Evolutionary conservation across 2,329 filamentous ascomycete genomes (phyloP), one percentile per base, ranked within the genome.

Genomic region (Cladobotryum protrusum): DNA sequence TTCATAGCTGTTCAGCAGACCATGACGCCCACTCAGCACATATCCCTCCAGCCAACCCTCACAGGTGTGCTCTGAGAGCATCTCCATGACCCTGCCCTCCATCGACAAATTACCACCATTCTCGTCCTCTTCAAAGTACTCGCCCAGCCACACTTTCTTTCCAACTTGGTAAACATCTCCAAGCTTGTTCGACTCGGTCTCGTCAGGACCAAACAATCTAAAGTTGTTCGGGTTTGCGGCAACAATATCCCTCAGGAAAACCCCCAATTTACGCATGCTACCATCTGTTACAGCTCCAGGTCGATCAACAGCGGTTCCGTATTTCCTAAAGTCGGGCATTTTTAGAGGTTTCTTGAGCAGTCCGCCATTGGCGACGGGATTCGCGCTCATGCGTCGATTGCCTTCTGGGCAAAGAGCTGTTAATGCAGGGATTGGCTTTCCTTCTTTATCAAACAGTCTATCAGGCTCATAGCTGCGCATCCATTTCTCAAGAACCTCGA

Each of bases 21-120:
- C 86, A 56, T 90, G 86, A 5, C 87, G 78, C 24, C 87, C 87
- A 48, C 81, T 87, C 3, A 91, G 74, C 39, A 88, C 69, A 63
- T 90, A 91, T 3, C 87, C 87, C 70, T 91, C 86, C 14, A 91
- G 74, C 86, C 86, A 91, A 20, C 85, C 87, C 66, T 91, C 86
- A 53, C 80, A 81, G 14, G 85, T 90, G 63, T 91, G 87, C 66
- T 91, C 87, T 15, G 82, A 87, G n/a, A 91, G 77, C 64, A 90
- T 90, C 65, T 91, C 87, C 85, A 91, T 90, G 34, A 90, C 86
- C 24, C 86, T 78, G 14, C 87, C 87, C 13, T 76, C 74, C 15
- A 72, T 77, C 5, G 82, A 77, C 19, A 91, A 72, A 59, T 91
- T 89, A 54, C 87, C 86, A 9, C 86, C 86, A 59, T 90, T 83